Conservation (phyloP, 768 basidiomycete genomes). For the Phaeotremella skinneri region DNA sequence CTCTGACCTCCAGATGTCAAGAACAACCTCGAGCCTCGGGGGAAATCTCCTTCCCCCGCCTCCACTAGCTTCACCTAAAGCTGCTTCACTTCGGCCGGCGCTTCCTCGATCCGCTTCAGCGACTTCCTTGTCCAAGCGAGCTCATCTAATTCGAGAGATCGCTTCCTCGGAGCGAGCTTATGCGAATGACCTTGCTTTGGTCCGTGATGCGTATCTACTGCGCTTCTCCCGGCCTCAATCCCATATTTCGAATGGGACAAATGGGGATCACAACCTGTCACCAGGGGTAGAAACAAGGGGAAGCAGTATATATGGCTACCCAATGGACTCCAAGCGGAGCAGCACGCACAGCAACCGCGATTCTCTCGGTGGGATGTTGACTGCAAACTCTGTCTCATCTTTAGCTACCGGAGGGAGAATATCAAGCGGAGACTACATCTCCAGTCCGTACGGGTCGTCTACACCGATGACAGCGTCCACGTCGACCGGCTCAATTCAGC, state of each 20-base stretch:
- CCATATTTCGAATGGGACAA: slow-evolving; percentile 26
- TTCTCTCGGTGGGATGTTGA: not conserved
- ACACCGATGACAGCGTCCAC: slow-evolving; percentile 5
- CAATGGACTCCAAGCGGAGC: slow-evolving; percentile 35
- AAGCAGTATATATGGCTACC: slow-evolving; percentile 39
- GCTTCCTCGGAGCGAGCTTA: slow-evolving; percentile 49
- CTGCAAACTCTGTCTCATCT: not conserved
- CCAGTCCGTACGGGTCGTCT: slow-evolving; percentile 1
- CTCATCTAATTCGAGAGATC: slow-evolving; percentile 51
- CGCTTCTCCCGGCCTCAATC: slow-evolving; percentile 37
- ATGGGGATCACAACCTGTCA: slow-evolving; percentile 13
- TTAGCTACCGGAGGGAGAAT: not conserved
- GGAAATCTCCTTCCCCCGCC: slow-evolving; percentile 20
- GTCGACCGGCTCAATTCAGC: slow-evolving; percentile 8
- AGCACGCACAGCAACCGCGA: slow-evolving; percentile 14
- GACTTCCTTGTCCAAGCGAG: slow-evolving; percentile 40
- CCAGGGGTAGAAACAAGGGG: slow-evolving; percentile 26
- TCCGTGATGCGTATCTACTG: slow-evolving; percentile 49
- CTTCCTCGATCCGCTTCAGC: slow-evolving; percentile 13
- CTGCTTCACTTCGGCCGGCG: slow-evolving; percentile 16
- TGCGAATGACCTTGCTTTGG: slow-evolving; percentile 48
- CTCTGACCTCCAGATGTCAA: not conserved
- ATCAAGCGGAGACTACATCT: not conserved
- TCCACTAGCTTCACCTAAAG: slow-evolving; percentile 18
- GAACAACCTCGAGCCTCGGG: not conserved